Conservation (phyloP, 2,329 filamentous ascomycete species). For the Aspergillus sp. region DNA sequence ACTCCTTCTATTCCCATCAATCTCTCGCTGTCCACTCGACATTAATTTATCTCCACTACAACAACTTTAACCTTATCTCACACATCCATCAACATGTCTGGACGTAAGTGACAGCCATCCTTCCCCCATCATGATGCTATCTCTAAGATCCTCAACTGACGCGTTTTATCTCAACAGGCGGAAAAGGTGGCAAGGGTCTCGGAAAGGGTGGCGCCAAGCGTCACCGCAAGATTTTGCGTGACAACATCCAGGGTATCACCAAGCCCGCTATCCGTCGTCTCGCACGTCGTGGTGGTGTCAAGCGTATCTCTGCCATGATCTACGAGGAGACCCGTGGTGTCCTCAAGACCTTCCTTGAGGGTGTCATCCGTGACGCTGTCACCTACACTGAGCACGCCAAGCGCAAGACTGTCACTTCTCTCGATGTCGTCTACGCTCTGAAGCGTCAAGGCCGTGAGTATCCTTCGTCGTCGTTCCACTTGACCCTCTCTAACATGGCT, state of each 20-base stretch:
- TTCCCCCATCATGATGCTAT: conserved; percentile 2
- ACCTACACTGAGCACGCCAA: conserved; percentile 83
- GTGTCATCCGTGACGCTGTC: conserved; percentile 75
- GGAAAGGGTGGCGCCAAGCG: conserved; percentile 98
- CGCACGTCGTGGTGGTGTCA: conserved; percentile 98
- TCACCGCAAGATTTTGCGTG: conserved; percentile 97
- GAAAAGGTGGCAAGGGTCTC: conserved; percentile 96
- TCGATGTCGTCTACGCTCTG: conserved; percentile 64
- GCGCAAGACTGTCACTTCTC: conserved; percentile 59
- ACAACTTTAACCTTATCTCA: conserved; percentile 28
- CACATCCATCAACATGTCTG: conserved; percentile 55
- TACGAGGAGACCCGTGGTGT: conserved; percentile 82
- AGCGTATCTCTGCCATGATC: conserved; percentile 98
- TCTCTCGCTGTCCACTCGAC: conserved; percentile 24
- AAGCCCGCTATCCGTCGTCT: conserved; percentile 99
- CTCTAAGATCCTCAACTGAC: conserved; percentile 44
- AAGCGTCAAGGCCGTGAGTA: conserved; percentile 60
- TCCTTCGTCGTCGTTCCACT: conserved; percentile 3
- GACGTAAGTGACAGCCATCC: conserved; percentile 49
- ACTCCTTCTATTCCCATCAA: conserved; percentile 24
- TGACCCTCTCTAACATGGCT: conserved; percentile 19
- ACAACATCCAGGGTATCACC: conserved; percentile 99
- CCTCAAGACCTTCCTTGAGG: conserved; percentile 80
- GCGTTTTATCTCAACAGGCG: conserved; percentile 57
- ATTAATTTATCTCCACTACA: conserved; percentile 26